A percentile compares a stretch with the other conserved stretches of the same genome.
Conservation (phyloP, 768 basidiomycete genomes). For the Rhizopogon vesiculosus region DNA sequence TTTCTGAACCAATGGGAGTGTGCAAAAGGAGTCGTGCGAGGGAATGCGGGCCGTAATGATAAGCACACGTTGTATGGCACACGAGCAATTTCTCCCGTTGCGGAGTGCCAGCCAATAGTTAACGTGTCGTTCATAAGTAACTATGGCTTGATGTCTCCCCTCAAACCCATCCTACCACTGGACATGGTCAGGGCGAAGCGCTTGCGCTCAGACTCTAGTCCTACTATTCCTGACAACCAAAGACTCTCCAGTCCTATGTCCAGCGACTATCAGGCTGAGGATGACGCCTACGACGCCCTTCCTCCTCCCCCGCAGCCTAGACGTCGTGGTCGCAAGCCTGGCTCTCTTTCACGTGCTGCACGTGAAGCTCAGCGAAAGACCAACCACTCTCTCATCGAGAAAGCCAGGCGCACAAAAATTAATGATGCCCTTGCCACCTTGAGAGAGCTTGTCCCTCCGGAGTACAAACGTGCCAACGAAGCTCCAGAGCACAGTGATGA, state of each 20-base stretch:
- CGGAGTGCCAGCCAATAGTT: background rate
- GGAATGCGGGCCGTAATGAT: background rate
- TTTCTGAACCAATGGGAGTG: slow-evolving; percentile 14
- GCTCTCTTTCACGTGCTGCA: slow-evolving; percentile 66
- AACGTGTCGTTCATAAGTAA: slow-evolving; percentile 1
- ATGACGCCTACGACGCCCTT: slow-evolving; percentile 21
- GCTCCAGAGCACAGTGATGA: slow-evolving; percentile 30
- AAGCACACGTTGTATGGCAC: slow-evolving; percentile 20
- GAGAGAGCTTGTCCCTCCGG: slow-evolving; percentile 68
- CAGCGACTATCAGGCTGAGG: slow-evolving; percentile 18
- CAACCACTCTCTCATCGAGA: slow-evolving; percentile 94
- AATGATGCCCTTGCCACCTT: slow-evolving; percentile 84
- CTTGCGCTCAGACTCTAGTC: slow-evolving; percentile 18
- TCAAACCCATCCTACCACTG: slow-evolving; percentile 18
- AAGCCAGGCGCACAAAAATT: slow-evolving; percentile 91
- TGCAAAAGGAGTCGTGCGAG: slow-evolving; percentile 7
- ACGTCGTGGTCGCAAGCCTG: slow-evolving; percentile 70
- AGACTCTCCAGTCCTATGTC: slow-evolving; percentile 5
- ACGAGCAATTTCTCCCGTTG: slow-evolving; percentile 13
- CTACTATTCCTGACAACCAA: background rate
- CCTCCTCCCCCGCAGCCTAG: slow-evolving; percentile 33
- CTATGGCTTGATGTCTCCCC: slow-evolving; percentile 9
- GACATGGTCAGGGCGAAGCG: slow-evolving; percentile 37
- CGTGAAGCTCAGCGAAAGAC: slow-evolving; percentile 86
- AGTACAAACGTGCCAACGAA: slow-evolving; percentile 33